Conservation (phyloP, 192 early-diverging fungal species). For the Coemansia biformis region DNA sequence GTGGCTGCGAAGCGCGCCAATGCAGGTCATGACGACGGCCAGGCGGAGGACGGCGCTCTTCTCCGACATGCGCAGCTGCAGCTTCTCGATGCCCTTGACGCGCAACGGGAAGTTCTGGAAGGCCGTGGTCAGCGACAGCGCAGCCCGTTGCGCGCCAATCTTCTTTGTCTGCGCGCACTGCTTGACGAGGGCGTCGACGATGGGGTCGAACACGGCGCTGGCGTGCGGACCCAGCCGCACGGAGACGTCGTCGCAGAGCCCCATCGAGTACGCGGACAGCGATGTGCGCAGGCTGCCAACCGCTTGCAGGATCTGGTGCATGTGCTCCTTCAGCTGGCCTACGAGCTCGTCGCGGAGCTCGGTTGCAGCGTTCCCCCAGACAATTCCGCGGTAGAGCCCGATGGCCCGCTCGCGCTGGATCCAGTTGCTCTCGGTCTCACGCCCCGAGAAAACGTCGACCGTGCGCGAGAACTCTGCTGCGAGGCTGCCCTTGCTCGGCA, state of each 20-base stretch:
- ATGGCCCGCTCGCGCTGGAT: slow-evolving; percentile 40
- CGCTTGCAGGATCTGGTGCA: slow-evolving; percentile 36
- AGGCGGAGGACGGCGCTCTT: slow-evolving; percentile 38
- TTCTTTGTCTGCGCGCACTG: slow-evolving; percentile 48
- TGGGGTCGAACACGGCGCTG: slow-evolving; percentile 20
- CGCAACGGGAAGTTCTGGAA: slow-evolving; percentile 36
- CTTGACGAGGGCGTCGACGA: slow-evolving; percentile 29
- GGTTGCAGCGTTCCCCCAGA: slow-evolving; percentile 46
- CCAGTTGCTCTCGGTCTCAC: slow-evolving; percentile 49
- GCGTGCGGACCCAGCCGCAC: slow-evolving; percentile 41
- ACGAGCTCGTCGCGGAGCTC: slow-evolving; percentile 39
- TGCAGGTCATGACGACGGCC: slow-evolving; percentile 32
- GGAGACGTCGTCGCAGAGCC: slow-evolving; percentile 44
- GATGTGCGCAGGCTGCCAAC: slow-evolving; percentile 45
- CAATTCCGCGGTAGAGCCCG: slow-evolving; percentile 37
- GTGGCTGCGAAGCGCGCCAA: slow-evolving; percentile 23
- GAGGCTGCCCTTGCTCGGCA: slow-evolving; percentile 28
- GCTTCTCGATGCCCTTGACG: slow-evolving; percentile 24
- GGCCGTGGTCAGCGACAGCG: slow-evolving; percentile 28
- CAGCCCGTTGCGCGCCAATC: slow-evolving; percentile 40
- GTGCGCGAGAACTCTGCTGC: slow-evolving; percentile 30
- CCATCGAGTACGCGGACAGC: slow-evolving; percentile 32
- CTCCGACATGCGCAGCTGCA: slow-evolving; percentile 30
- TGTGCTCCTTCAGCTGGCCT: slow-evolving; percentile 20
- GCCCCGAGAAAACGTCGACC: slow-evolving; percentile 27